Conservation (phyloP, 1,284 basidiomycete species). For the Leccinum subspadiceum region DNA sequence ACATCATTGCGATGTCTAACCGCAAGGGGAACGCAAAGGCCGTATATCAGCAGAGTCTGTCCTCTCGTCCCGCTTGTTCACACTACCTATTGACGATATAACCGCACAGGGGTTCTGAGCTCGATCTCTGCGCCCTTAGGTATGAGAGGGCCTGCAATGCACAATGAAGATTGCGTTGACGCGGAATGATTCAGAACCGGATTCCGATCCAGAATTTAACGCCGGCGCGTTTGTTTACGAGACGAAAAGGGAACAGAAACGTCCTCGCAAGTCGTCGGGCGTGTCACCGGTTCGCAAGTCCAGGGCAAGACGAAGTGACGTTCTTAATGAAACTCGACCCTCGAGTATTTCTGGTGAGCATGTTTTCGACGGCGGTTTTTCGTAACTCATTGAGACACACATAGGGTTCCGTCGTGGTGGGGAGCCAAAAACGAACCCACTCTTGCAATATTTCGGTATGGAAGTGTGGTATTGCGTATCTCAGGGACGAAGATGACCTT, state of each 20-base stretch:
- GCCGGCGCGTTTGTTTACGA: slow-evolving; percentile 42
- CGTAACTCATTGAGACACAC: neutral
- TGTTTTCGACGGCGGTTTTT: fast-evolving
- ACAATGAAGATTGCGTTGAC: neutral
- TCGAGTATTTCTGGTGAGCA: slow-evolving; percentile 17
- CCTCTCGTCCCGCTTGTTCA: neutral
- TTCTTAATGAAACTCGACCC: slow-evolving; percentile 2
- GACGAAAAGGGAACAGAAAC: slow-evolving; percentile 33
- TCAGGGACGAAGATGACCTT: neutral
- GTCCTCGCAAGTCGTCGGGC: slow-evolving; percentile 13
- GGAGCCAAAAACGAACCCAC: slow-evolving; percentile 27
- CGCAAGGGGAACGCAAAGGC: slow-evolving; percentile 2
- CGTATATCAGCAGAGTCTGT: slow-evolving; percentile 24
- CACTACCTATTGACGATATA: slow-evolving; percentile 2
- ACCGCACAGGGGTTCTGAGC: slow-evolving; percentile 16
- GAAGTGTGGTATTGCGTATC: neutral
- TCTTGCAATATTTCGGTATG: slow-evolving; percentile 32
- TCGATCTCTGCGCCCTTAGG: slow-evolving; percentile 34
- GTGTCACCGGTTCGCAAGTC: slow-evolving; percentile 18
- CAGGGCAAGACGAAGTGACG: slow-evolving; percentile 11
- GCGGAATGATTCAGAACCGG: slow-evolving; percentile 30
- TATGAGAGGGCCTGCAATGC: slow-evolving; percentile 1
- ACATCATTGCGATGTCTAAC: neutral
- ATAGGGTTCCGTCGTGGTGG: neutral
- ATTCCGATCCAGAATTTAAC: slow-evolving; percentile 59